Evolutionary conservation across 2,329 filamentous ascomycete genomes (phyloP).

Genomic region (Penicillium sp.): DNA sequence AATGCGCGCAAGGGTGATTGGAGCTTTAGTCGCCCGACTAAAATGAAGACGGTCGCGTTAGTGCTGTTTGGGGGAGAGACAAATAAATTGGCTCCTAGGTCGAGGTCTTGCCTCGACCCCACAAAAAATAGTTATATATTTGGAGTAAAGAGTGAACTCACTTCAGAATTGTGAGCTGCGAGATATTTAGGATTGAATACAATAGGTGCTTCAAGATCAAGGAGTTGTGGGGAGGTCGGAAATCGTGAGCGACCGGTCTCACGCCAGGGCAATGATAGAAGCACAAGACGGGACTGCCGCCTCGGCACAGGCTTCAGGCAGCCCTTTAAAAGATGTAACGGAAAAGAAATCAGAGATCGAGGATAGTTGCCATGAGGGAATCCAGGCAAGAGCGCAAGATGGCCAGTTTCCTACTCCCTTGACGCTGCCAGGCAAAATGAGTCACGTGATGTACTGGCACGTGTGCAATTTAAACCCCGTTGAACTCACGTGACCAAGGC

Average conservation of each 20-base stretch:
- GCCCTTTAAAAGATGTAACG: constrained; percentile 24
- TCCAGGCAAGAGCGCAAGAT: constrained; percentile 22
- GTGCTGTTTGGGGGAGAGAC: constrained; percentile 25
- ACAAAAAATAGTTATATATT: neutral
- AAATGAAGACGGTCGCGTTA: constrained; percentile 33
- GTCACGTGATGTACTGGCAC: constrained; percentile 22
- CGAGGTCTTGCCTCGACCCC: constrained; percentile 1
- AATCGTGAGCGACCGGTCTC: constrained; percentile 30
- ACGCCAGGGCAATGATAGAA: constrained; percentile 25
- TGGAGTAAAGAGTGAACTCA: constrained; percentile 6
- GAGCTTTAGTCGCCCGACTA: constrained; percentile 23
- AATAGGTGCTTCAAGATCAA: constrained; percentile 25
- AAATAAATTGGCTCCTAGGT: constrained; percentile 16
- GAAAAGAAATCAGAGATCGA: constrained; percentile 21
- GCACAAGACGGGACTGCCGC: constrained; percentile 31
- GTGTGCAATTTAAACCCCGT: constrained; percentile 16
- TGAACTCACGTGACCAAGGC: constrained; percentile 20
- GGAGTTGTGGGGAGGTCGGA: constrained; percentile 32
- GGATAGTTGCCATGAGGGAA: constrained; percentile 28
- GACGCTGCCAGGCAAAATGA: constrained; percentile 12
- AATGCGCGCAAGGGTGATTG: constrained; percentile 15
- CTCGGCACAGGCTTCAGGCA: constrained; percentile 31
- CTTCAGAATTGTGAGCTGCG: constrained; percentile 9
- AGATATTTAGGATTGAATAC: constrained; percentile 13
- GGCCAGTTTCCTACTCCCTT: constrained; percentile 24